Base-by-base conservation (phyloP, 2,329 filamentous ascomycete species). In the Aspergillus melleus region DNA sequence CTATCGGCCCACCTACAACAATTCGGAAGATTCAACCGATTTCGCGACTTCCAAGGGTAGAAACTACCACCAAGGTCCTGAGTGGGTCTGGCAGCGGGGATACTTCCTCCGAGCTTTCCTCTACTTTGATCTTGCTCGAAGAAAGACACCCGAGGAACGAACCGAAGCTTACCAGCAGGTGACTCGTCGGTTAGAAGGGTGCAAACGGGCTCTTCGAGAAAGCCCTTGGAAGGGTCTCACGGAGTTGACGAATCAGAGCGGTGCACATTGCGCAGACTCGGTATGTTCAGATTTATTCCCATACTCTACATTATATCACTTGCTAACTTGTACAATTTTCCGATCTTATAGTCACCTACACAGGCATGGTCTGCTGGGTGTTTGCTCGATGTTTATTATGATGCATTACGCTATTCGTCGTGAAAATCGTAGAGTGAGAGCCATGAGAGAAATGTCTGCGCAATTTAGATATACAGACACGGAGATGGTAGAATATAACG, bases 11-110 rank as follows among this genome's bases (percentile, higher is more conserved):
- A 91, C 95, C 80, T 99, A 99, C 80, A 88, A 89, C 81, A 99
- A 99, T 79, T 90, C 89, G 66, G 94, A 98, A 71, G 95, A 99
- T 77, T 94, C 89, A 61, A 87, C 86, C 12, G 91, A 98, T 75
- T 98, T 97, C 71, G 86, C 91, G 11, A 98, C 94, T 0, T 88
- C 90, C 68, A 98, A 98, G 77, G 95, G 95, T 53, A 85, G 95
- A 58, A 99, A 98, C 77, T 99, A 99, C 78, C 95, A 99, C 76
- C 94, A 98, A 76, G 95, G 95, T 4, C 96, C 95, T 0, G 95
- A 99, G 76, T 99, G 95, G 95, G 80, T 97, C 24, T 99, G 95
- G 95, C 96, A 94, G 0, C 94, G 92, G 1, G 95, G 95, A 4
- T 99, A 92, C 81, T 99, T 96, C 83, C 82, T 97, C 22, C 88